phyloP scores from a whole-genome alignment of 495 filamentous ascomycete genomes.

The Sporormia fimetaria region DNA sequence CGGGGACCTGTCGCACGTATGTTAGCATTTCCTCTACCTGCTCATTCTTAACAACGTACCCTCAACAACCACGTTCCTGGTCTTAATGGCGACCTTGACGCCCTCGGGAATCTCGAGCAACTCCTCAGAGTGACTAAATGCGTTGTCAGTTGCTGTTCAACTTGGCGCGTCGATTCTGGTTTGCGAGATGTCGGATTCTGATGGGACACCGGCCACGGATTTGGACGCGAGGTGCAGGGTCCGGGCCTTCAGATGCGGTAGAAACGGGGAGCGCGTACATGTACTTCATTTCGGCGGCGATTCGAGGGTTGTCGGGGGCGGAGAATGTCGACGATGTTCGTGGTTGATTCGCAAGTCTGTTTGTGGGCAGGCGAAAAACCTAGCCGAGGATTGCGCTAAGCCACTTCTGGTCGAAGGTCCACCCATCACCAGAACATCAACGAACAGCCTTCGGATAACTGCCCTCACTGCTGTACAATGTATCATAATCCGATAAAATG shows the following conservation, averaged over 20 bases:
- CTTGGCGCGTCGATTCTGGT: background rate
- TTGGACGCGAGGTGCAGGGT: background rate
- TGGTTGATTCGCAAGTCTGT: too few species aligned
- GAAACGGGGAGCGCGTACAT: constrained; percentile 12
- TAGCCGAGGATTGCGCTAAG: too few species aligned
- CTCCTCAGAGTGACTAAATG: constrained; percentile 82
- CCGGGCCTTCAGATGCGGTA: background rate
- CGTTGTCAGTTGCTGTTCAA: constrained; percentile 10
- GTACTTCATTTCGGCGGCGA: constrained; percentile 29
- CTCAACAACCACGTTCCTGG: constrained; percentile 87
- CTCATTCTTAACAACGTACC: constrained; percentile 62
- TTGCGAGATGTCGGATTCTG: background rate
- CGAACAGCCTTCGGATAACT: too few species aligned
- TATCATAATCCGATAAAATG: too few species aligned
- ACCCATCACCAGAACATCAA: too few species aligned
- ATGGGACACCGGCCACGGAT: background rate
- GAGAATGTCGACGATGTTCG: too few species aligned
- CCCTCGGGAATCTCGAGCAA: constrained; percentile 85
- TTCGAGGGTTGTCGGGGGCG: too few species aligned
- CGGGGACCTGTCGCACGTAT: constrained; percentile 11
- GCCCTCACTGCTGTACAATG: too few species aligned
- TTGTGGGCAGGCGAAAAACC: too few species aligned
- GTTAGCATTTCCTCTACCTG: background rate
- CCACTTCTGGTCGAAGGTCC: too few species aligned
- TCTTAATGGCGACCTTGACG: constrained; percentile 88